phyloP scores from a whole-genome alignment of 208 protist genomes.

The Crithidia expoeki region DNA sequence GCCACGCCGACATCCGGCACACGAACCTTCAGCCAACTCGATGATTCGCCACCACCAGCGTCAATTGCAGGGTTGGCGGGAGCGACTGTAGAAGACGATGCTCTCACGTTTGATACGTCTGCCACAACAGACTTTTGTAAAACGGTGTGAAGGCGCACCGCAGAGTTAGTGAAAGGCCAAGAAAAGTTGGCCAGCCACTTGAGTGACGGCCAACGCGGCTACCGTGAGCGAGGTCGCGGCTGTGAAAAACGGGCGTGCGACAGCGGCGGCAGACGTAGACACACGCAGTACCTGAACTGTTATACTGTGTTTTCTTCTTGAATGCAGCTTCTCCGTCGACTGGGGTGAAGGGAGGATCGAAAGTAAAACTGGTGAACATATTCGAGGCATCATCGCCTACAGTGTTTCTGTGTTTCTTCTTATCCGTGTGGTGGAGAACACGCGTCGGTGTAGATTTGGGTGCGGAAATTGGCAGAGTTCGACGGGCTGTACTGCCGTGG shows the following conservation, averaged over 20 bases:
- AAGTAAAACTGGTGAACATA: background rate
- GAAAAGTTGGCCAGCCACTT: constrained; percentile 64
- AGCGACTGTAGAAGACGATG: background rate
- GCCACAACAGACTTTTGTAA: constrained; percentile 31
- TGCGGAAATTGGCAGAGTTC: too few relatives aligned
- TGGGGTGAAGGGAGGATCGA: constrained; percentile 62
- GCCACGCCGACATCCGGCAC: constrained; percentile 20
- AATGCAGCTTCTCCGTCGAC: constrained; percentile 37
- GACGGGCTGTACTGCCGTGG: background rate
- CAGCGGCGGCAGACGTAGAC: constrained; percentile 44
- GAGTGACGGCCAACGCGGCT: constrained; percentile 29
- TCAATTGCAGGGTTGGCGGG: background rate
- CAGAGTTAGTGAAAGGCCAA: constrained; percentile 5
- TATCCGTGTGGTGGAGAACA: too few relatives aligned
- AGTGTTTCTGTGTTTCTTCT: background rate
- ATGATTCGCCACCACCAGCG: background rate
- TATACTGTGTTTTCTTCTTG: background rate
- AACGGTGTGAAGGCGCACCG: constrained; percentile 34
- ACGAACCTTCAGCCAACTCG: background rate
- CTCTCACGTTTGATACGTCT: background rate
- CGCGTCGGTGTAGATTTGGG: too few relatives aligned
- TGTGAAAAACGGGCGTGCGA: constrained; percentile 38
- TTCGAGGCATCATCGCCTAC: background rate
- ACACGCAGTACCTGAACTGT: background rate
- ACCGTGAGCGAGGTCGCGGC: constrained; percentile 8